Conservation (phyloP, 352 stramenopile genomes). For the Peronospora belbahrii region DNA sequence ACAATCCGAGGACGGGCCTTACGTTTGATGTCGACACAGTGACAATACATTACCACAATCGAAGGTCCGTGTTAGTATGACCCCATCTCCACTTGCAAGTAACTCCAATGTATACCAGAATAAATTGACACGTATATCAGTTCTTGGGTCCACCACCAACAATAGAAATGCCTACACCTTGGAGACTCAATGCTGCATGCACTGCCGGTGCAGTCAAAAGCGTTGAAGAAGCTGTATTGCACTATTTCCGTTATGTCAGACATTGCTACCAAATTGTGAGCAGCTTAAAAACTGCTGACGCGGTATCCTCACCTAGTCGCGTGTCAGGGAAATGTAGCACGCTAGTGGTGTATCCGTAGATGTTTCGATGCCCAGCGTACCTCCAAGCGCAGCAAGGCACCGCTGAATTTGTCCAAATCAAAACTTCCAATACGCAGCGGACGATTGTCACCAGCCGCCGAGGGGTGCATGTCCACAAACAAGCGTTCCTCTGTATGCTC, state of each 20-base stretch:
- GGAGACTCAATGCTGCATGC: constrained; percentile 44
- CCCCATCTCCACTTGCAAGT: constrained; percentile 42
- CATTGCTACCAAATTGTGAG: constrained; percentile 22
- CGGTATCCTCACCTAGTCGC: constrained; percentile 42
- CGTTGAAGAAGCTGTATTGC: constrained; percentile 33
- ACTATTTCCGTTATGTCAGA: constrained; percentile 17
- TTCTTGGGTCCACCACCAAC: constrained; percentile 65
- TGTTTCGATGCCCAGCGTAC: constrained; percentile 75
- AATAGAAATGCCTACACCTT: constrained; percentile 71
- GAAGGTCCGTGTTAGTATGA: constrained; percentile 28
- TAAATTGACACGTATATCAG: constrained; percentile 71
- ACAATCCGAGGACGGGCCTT: constrained; percentile 51
- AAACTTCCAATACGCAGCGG: constrained; percentile 80
- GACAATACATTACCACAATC: constrained; percentile 31
- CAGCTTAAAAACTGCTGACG: constrained; percentile 17
- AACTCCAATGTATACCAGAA: constrained; percentile 61
- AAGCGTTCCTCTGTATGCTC: constrained; percentile 73
- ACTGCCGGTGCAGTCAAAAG: constrained; percentile 48
- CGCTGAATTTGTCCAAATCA: constrained; percentile 72
- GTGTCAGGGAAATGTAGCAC: constrained; percentile 82
- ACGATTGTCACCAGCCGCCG: constrained; percentile 78
- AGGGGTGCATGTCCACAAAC: constrained; percentile 84
- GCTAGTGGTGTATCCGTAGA: constrained; percentile 77
- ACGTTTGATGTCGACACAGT: constrained; percentile 46
- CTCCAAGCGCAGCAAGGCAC: constrained; percentile 65